These are phyloP conservation scores for Ustilago vetiveriae DNA, from an alignment of 1,284 basidiomycete species.

Conservation along the genomic window DNA sequence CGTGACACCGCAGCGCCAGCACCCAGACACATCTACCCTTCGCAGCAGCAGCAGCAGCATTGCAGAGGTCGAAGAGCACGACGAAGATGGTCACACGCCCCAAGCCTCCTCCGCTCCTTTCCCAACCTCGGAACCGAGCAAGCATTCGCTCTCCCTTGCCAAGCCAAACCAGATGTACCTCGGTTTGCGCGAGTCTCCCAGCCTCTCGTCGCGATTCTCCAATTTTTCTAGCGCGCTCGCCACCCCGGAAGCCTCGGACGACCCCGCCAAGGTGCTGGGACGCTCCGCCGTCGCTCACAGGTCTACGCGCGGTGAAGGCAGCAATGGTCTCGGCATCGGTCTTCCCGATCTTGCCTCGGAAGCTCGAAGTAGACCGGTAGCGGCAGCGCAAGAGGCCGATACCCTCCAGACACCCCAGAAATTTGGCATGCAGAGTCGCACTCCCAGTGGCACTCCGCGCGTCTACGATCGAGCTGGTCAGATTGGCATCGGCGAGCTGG, in stretches of 20 bases:
- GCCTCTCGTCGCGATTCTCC: conserved; percentile 51
- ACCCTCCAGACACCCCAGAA: conserved; percentile 48
- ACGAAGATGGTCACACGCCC: conserved; percentile 19
- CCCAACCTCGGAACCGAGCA: conserved; percentile 8
- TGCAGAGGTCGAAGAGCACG: conserved; percentile 29
- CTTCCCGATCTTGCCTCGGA: conserved; percentile 31
- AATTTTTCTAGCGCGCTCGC: conserved; percentile 50
- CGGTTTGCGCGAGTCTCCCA: conserved; percentile 33
- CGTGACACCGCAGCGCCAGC: not conserved
- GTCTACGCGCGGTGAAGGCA: conserved; percentile 8
- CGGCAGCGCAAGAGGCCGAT: conserved; percentile 2
- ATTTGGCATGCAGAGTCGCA: conserved; percentile 17
- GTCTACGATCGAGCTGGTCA: conserved; percentile 81
- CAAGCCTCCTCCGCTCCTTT: conserved; percentile 30
- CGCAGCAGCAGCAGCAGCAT: conserved; percentile 25
- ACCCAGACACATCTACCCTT: conserved; percentile 4
- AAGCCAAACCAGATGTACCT: conserved; percentile 38
- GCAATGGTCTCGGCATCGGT: conserved; percentile 49
- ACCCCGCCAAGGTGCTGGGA: conserved; percentile 24
- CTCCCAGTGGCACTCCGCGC: conserved; percentile 28
- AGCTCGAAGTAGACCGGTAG: conserved; percentile 6
- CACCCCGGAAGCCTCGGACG: conserved; percentile 39
- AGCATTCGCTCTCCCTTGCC: not conserved
- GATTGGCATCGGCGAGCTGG: conserved; percentile 93
- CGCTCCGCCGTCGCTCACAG: conserved; percentile 3